Conservation (phyloP, 2,329 filamentous ascomycete species). For the Teratosphaeria epicoccoides region DNA sequence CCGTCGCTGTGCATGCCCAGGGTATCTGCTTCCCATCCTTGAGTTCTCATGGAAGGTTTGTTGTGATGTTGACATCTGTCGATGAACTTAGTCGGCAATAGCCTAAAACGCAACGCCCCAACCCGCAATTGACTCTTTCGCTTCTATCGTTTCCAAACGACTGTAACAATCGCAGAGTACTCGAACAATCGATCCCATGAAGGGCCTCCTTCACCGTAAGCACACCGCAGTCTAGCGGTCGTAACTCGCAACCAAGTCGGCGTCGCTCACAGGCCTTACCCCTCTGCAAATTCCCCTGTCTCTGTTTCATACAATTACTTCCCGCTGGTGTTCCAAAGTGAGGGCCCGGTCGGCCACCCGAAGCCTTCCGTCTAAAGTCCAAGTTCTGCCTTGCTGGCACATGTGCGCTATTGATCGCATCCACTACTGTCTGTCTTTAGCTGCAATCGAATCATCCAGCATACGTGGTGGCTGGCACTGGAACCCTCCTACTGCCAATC, state of each 20-base stretch:
- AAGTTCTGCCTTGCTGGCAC: background rate
- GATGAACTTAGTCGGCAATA: background rate
- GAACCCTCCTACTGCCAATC: constrained; percentile 44
- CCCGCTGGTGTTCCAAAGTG: background rate
- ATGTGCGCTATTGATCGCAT: background rate
- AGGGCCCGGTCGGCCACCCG: background rate
- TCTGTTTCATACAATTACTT: background rate
- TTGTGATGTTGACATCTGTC: background rate
- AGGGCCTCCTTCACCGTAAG: background rate
- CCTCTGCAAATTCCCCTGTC: background rate
- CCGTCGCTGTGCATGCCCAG: background rate
- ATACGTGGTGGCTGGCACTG: background rate
- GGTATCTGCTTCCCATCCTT: background rate
- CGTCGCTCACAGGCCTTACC: background rate
- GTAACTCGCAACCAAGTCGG: too few species aligned
- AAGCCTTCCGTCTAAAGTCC: background rate
- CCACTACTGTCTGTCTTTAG: background rate
- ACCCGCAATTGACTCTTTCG: background rate
- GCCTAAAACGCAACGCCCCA: background rate
- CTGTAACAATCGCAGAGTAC: background rate
- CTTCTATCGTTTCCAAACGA: background rate
- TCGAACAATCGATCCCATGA: background rate
- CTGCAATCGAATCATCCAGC: background rate
- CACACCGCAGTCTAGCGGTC: too few species aligned
- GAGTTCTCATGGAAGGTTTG: background rate